Conservation (phyloP, 306 rosid species). For the Dalbergia cochinchinensis region DNA sequence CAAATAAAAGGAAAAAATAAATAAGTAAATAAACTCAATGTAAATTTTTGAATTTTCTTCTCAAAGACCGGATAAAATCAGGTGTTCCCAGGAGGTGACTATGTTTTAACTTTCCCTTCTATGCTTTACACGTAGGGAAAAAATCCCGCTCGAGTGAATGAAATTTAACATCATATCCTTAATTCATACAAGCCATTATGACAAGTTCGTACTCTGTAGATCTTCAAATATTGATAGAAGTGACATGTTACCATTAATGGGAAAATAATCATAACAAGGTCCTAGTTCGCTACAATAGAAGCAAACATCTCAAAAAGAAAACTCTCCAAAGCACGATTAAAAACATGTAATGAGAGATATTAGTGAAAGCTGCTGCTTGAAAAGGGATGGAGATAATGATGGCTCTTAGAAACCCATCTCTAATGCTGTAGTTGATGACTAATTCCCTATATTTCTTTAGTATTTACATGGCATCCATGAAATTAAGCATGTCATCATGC, state of each 20-base stretch:
- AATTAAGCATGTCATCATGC: neutral
- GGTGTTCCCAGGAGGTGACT: too few relatives aligned
- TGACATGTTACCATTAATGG: neutral
- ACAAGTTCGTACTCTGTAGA: neutral
- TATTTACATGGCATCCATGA: neutral
- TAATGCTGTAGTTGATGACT: neutral
- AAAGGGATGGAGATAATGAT: neutral
- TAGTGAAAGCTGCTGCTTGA: neutral
- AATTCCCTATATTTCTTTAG: neutral
- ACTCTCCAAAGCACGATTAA: neutral
- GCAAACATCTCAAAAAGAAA: conserved; percentile 12
- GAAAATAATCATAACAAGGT: conserved; percentile 1
- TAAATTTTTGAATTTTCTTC: too few relatives aligned
- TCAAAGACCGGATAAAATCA: too few relatives aligned
- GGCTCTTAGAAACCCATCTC: neutral
- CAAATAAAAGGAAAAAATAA: too few relatives aligned
- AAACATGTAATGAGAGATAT: neutral
- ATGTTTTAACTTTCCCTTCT: neutral
- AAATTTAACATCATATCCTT: neutral
- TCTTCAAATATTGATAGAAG: conserved; percentile 12
- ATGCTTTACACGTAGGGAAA: neutral
- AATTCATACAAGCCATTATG: neutral
- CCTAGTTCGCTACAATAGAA: conserved; percentile 19
- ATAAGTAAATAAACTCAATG: too few relatives aligned
- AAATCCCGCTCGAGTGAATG: neutral